Percentiles rank a stretch among this genome's conserved stretches.
phyloP scores from a whole-genome alignment of 2,329 filamentous ascomycete genomes.

The Aaosphaeria pasadenensis region DNA sequence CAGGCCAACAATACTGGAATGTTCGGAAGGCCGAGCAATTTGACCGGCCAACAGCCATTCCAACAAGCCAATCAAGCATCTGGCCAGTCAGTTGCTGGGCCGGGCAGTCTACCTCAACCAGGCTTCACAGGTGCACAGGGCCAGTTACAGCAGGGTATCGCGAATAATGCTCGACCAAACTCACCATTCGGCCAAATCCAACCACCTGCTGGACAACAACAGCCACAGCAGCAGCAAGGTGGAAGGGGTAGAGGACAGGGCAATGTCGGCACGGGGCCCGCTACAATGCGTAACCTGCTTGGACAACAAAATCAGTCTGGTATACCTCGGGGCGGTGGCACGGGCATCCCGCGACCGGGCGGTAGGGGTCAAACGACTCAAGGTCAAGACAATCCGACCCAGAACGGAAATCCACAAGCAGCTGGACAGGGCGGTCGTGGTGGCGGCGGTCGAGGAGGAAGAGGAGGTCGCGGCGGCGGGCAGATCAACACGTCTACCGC shows the following conservation, averaged over 20 bases:
- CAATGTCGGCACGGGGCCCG: slow-evolving; percentile 25
- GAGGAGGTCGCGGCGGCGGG: slow-evolving; percentile 18
- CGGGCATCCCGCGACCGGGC: slow-evolving; percentile 28
- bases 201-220: slow-evolving; percentile 1
- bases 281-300: slow-evolving; percentile 23
- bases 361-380: slow-evolving; percentile 21
- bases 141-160: slow-evolving; percentile 5
- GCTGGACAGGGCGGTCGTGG: slow-evolving; percentile 24
- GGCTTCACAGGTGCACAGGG: slow-evolving; percentile 10
- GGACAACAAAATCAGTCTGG: slow-evolving; percentile 16
- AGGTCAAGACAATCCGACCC: slow-evolving; percentile 12
- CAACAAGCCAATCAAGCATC: slow-evolving; percentile 11
- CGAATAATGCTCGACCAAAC: slow-evolving; percentile 9
- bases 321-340: slow-evolving; percentile 27
- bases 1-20: background rate
- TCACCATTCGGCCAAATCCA: slow-evolving; percentile 20
- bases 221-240: slow-evolving; percentile 17
- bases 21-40: slow-evolving; percentile 4
- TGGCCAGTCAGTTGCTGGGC: background rate
- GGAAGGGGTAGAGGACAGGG: slow-evolving; percentile 11
- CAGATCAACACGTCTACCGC: slow-evolving; percentile 7
- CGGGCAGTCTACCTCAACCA: slow-evolving; percentile 18
- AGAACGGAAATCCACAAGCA: slow-evolving; percentile 9
- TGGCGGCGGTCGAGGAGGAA: slow-evolving; percentile 15
- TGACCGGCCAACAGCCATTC: slow-evolving; percentile 9